Conservation (phyloP, 2,329 filamentous ascomycete species). For the Beauveria asiatica region DNA sequence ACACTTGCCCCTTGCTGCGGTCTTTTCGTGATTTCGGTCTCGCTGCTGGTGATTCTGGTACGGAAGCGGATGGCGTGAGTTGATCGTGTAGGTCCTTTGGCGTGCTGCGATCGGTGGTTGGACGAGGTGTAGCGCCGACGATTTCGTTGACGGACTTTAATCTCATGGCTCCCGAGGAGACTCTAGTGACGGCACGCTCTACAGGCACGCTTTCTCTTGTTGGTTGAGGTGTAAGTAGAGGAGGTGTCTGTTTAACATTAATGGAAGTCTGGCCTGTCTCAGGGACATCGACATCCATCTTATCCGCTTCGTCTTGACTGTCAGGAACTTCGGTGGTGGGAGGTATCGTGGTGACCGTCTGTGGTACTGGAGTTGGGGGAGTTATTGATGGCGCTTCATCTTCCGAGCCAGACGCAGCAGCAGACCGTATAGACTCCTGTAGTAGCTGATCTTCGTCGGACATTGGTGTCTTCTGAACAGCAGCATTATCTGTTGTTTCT, state of each 20-base stretch:
- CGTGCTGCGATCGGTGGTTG: conserved; percentile 18
- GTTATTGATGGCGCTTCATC: conserved; percentile 2
- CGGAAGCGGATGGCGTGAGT: conserved; percentile 34
- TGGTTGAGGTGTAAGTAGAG: conserved; percentile 12
- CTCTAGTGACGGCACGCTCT: conserved; percentile 57
- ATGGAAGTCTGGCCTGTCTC: conserved; percentile 3
- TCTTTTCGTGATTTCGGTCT: conserved; percentile 39
- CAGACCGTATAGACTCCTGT: conserved; percentile 32
- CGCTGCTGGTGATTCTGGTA: conserved; percentile 33
- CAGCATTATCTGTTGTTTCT: conserved; percentile 22
- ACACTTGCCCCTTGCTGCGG: conserved; percentile 58
- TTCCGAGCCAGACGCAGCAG: conserved; percentile 15
- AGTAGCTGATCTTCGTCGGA: conserved; percentile 37
- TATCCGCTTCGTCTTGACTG: conserved; percentile 26
- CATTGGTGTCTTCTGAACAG: conserved; percentile 24
- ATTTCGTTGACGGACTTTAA: conserved; percentile 69
- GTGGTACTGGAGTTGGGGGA: not conserved
- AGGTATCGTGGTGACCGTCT: not conserved
- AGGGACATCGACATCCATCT: conserved; percentile 28
- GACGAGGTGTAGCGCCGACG: conserved; percentile 47
- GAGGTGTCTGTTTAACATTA: conserved; percentile 8
- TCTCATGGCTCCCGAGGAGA: conserved; percentile 60
- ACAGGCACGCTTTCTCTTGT: conserved; percentile 13
- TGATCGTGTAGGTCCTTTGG: conserved; percentile 25
- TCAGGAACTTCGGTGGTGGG: conserved; percentile 23